Percentiles rank a stretch among this genome's conserved stretches.
Conservation (phyloP, 139 green algal species). For the Coelastrella sp. region DNA sequence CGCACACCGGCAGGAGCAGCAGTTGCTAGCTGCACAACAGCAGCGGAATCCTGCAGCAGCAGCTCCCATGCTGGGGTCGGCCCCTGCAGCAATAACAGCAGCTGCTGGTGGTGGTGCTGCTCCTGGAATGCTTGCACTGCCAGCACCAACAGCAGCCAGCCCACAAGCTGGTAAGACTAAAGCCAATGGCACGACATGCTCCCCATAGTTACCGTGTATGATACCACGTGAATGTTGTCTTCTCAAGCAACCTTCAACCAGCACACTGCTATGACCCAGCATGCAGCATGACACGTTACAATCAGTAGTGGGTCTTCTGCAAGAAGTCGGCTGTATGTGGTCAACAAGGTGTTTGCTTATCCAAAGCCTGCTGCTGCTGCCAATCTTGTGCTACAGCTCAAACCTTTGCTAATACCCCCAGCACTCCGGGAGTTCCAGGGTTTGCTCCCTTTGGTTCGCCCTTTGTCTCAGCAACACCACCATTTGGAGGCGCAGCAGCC, state of each 20-base stretch:
- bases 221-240: no score
- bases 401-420: background rate
- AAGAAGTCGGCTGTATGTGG: no score
- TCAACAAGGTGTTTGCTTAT: no score
- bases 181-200: no score
- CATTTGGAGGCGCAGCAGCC: conserved; percentile 13
- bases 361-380: background rate
- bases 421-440: conserved; percentile 7
- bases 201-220: no score
- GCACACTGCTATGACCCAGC: no score
- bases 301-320: no score
- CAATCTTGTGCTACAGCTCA: background rate
- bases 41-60: conserved; percentile 27
- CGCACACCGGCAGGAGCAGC: conserved; percentile 32
- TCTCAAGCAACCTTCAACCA: no score
- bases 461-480: conserved; percentile 21
- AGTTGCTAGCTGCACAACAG: conserved; percentile 11
- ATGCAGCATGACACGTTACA: no score
- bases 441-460: conserved; percentile 35
- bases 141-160: conserved; percentile 20
- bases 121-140: conserved; percentile 1
- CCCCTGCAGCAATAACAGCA: background rate
- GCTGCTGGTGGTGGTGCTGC: background rate
- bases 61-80: background rate
- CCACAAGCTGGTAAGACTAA: conserved; percentile 14